A percentile compares a stretch with the other conserved stretches of the same genome.
Conservation (phyloP, 352 stramenopile genomes). For the Phytophthora chlamydospora region DNA sequence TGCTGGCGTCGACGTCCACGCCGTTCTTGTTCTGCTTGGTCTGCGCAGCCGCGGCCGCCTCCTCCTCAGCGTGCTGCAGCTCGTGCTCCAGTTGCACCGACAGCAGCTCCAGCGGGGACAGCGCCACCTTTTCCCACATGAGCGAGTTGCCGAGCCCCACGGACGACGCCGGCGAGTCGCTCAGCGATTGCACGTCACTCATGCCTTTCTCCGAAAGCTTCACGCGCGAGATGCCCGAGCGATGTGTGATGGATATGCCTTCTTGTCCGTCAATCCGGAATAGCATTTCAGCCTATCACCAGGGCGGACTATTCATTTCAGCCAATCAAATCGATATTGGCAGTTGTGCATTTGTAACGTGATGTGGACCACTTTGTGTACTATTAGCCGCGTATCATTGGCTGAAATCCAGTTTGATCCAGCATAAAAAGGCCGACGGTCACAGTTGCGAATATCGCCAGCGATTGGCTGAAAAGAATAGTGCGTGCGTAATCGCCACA, state of each 20-base stretch:
- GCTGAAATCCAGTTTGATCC: too few species aligned
- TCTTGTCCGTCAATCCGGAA: slow-evolving; percentile 7
- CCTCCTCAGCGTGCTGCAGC: slow-evolving; percentile 60
- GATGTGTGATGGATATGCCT: slow-evolving; percentile 31
- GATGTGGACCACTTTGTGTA: too few species aligned
- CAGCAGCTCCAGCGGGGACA: slow-evolving; percentile 75
- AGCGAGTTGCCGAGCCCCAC: slow-evolving; percentile 60
- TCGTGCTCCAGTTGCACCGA: slow-evolving; percentile 76
- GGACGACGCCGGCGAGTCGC: slow-evolving; percentile 48
- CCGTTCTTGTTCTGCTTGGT: slow-evolving; percentile 77
- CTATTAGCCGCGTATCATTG: too few species aligned
- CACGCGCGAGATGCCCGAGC: slow-evolving; percentile 1
- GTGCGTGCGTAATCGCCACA: slow-evolving; percentile 12
- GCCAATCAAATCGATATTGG: too few species aligned
- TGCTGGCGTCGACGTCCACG: slow-evolving; percentile 64
- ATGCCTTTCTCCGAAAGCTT: slow-evolving; percentile 28
- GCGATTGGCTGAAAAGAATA: too few species aligned
- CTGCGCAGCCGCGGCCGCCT: slow-evolving; percentile 26
- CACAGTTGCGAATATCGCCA: too few species aligned
- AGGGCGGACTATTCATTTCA: too few species aligned
- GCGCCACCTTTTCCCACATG: slow-evolving; percentile 81
- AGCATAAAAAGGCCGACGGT: too few species aligned
- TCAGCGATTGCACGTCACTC: slow-evolving; percentile 55
- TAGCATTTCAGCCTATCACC: too few species aligned
- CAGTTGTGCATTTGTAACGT: too few species aligned